These are phyloP conservation scores for Fragilaria radians DNA, from an alignment of 108 stramenopile genomes.

Conservation along the genomic window DNA sequence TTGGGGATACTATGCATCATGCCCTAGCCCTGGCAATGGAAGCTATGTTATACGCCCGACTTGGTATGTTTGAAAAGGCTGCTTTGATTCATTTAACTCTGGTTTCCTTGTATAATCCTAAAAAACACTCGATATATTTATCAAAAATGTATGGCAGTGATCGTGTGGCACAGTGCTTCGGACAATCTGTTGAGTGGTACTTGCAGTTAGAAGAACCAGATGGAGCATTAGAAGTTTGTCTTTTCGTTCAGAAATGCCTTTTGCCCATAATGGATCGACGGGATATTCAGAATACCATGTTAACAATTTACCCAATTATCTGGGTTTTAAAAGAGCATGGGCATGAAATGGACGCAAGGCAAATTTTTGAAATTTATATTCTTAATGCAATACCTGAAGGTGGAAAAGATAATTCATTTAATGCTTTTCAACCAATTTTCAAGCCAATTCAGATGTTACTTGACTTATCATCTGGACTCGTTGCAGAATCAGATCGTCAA, in stretches of 20 bases:
- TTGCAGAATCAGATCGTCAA: too few species aligned
- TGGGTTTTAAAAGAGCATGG: constrained; percentile 30
- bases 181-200: constrained; percentile 34
- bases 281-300: constrained; percentile 45
- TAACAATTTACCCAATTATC: constrained; percentile 31
- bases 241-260: constrained; percentile 32
- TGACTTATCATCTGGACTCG: too few species aligned
- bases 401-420: too few species aligned
- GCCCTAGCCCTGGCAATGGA: constrained; percentile 51
- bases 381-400: too few species aligned
- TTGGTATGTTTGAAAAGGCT: constrained; percentile 38
- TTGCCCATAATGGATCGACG: constrained; percentile 43
- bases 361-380: constrained; percentile 23
- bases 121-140: constrained; percentile 33
- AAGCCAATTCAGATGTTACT: too few species aligned
- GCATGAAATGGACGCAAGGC: constrained; percentile 14
- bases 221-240: constrained; percentile 26
- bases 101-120: constrained; percentile 5
- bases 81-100: constrained; percentile 9
- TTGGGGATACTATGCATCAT: constrained; percentile 51
- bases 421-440: too few species aligned
- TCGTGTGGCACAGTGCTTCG: constrained; percentile 40
- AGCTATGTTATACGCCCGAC: constrained; percentile 36
- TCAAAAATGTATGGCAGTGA: constrained; percentile 50
- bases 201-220: constrained; percentile 22